These are phyloP conservation scores for Gillenia trifoliata DNA, from an alignment of 306 rosid species.

Conservation along the genomic window DNA sequence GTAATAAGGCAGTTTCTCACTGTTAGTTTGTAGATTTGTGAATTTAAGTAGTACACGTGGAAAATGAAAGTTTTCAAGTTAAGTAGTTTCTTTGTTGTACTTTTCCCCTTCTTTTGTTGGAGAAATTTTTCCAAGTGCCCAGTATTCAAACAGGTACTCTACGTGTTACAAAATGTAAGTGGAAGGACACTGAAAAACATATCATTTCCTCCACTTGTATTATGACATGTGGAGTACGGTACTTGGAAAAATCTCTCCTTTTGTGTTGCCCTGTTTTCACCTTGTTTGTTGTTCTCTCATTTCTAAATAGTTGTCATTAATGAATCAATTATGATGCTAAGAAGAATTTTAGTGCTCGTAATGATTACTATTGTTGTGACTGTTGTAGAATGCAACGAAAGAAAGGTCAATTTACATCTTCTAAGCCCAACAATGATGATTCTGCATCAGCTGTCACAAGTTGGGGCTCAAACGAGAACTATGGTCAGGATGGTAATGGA, in stretches of 20 bases:
- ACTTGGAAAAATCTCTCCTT: too few species aligned
- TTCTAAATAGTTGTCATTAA: not conserved
- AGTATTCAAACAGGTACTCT: too few species aligned
- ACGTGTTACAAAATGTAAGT: too few species aligned
- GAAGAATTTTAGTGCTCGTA: not conserved
- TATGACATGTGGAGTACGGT: too few species aligned
- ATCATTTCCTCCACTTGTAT: not conserved
- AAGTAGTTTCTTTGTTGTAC: too few species aligned
- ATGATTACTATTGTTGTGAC: not conserved
- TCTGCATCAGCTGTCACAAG: slow-evolving; percentile 47
- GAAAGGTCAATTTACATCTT: slow-evolving; percentile 73
- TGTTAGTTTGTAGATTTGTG: not conserved
- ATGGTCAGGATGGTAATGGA: slow-evolving; percentile 44
- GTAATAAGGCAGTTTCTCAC: not conserved
- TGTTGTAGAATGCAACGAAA: slow-evolving; percentile 68
- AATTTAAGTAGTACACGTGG: too few species aligned
- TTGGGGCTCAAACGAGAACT: slow-evolving; percentile 50
- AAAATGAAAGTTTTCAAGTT: too few species aligned
- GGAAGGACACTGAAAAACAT: too few species aligned
- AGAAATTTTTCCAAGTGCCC: too few species aligned
- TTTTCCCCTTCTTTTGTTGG: too few species aligned
- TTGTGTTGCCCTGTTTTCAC: not conserved
- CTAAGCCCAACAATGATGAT: slow-evolving; percentile 60
- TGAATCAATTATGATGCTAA: not conserved
- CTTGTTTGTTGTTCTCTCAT: not conserved